phyloP scores from a whole-genome alignment of 192 early-diverging fungal species.

The Phycomyces blakesleeanus region DNA sequence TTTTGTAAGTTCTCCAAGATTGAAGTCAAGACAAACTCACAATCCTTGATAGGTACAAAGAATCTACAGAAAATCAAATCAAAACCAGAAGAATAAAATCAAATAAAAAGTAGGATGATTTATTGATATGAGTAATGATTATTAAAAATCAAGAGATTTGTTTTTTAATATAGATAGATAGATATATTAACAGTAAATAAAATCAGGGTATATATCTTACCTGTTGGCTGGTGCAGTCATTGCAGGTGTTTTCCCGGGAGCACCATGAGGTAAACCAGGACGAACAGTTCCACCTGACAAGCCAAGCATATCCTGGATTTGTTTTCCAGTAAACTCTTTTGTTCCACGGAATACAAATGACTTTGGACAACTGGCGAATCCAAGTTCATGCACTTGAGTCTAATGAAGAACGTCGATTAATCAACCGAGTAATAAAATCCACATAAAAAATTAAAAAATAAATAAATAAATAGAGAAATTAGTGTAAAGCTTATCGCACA shows the following conservation, averaged over 20 bases:
- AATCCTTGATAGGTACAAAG: conserved; percentile 87
- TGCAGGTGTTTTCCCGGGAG: conserved; percentile 43
- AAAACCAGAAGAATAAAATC: no score
- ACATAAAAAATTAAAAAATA: no score
- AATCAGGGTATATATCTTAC: conserved; percentile 27
- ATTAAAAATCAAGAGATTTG: no score
- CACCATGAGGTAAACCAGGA: conserved; percentile 12
- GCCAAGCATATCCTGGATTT: conserved; percentile 97
- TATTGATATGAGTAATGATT: no score
- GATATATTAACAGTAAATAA: no score
- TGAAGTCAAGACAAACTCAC: conserved; percentile 92
- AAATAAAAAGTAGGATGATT: no score
- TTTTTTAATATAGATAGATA: no score
- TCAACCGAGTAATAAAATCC: no score
- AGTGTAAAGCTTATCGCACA: no score
- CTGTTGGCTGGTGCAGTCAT: conserved; percentile 44
- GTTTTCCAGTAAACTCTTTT: conserved; percentile 93
- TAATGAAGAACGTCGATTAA: no score
- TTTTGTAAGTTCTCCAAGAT: conserved; percentile 95
- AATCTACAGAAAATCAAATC: conserved; percentile 61
- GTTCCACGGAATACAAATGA: conserved; percentile 96
- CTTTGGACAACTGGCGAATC: conserved; percentile 93
- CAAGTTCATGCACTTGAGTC: conserved; percentile 96
- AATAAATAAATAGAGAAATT: no score
- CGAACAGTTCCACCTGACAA: conserved; percentile 48